Conservation (phyloP, 495 filamentous ascomycete species). For the Diplogelasinospora grovesii region DNA sequence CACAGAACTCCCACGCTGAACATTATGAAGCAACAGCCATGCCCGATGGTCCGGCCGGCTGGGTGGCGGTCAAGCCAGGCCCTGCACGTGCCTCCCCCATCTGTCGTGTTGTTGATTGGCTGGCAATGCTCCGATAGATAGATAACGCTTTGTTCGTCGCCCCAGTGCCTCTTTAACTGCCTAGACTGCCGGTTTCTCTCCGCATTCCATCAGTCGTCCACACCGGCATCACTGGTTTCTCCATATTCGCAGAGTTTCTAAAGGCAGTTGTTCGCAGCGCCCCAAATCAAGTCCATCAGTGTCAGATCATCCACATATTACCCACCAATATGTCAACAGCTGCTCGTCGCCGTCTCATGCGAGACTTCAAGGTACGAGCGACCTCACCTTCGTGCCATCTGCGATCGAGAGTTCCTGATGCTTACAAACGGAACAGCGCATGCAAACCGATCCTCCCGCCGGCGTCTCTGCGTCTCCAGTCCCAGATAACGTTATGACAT, state of each 20-base stretch:
- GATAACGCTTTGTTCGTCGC: neutral
- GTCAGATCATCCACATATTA: too few relatives aligned
- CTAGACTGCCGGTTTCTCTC: too few relatives aligned
- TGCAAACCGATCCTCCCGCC: conserved; percentile 98
- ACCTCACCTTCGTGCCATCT: conserved; percentile 1
- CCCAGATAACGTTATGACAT: conserved; percentile 99
- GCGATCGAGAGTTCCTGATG: conserved; percentile 1
- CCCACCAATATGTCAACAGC: conserved; percentile 72
- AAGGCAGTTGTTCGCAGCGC: too few relatives aligned
- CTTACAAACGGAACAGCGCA: conserved; percentile 74
- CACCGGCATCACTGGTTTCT: too few relatives aligned
- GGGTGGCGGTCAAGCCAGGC: neutral
- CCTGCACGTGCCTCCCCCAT: neutral
- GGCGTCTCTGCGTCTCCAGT: conserved; percentile 96
- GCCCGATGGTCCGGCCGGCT: too few relatives aligned
- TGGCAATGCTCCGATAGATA: neutral
- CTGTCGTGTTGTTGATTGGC: conserved; percentile 1
- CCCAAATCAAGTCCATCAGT: too few relatives aligned
- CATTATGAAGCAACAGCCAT: too few relatives aligned
- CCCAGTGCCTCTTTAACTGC: neutral
- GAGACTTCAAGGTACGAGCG: conserved; percentile 85
- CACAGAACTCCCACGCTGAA: too few relatives aligned
- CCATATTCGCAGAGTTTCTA: too few relatives aligned
- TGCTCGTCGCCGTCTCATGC: conserved; percentile 90
- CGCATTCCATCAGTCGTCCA: too few relatives aligned